Evolutionary conservation across 176 grass and related monocot genomes (phyloP), one percentile per base, ranked within the genome.

Genomic region (Elymus sibiricus): DNA sequence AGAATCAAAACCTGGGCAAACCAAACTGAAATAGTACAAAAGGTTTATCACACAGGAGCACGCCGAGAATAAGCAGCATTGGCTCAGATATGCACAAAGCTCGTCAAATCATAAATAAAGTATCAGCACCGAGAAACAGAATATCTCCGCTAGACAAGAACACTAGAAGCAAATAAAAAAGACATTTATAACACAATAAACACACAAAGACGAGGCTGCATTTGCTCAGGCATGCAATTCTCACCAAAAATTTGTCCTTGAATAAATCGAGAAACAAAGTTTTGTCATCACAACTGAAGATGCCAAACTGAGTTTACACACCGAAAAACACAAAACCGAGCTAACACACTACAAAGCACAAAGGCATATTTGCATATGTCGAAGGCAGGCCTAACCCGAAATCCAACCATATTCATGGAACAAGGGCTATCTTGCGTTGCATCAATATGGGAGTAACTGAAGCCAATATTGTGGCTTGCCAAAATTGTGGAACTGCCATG

Each of bases 251-350:
- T 67, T 80, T 55, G 70, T 79, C 77, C 74, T 83, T 61, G 25
- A 69, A 84, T 27, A 70, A 35, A 91, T 81, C 60, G 69, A 91
- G 84, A 92, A 89, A 89, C 6, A 56, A 89, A 29, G 19, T 87
- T 86, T 79, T 68, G 56, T 89, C 91, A 85, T 91, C 89, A 90
- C 77, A 89, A 88, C 91, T 86, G 81, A 75, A 85, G 24, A 38
- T 31, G 11, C 39, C 34, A 56, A 56, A 56, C 53, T 56, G 53
- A 56, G 19, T 56, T 22, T 21, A 56, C 19, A 56, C 19, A 21
- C 5, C 2, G 0, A 19, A 21, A 19, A 21, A 55, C 6, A 55
- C 53, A 56, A 56, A 22, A 58, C 53, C 17, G 53, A 46, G 31
- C 39, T 21, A 14, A 24, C 11, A 71, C 1, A 72, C 6, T 25